A percentile compares a stretch with the other conserved stretches of the same genome.
phyloP scores from a whole-genome alignment of 164 flowering plant species.

The Macadamia tetraphylla region DNA sequence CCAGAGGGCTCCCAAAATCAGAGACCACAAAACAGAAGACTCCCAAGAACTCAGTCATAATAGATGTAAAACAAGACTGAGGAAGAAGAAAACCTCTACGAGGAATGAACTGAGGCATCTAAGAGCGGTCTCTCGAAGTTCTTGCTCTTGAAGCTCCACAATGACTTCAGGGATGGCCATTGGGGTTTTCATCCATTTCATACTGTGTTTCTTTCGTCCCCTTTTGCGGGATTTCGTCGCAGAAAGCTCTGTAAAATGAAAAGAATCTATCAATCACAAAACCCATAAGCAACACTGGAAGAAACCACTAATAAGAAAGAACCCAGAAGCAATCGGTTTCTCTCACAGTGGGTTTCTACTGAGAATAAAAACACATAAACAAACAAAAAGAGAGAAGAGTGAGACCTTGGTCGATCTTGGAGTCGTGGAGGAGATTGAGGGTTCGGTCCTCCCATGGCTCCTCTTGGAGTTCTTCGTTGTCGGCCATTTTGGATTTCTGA shows the following conservation, averaged over 20 bases:
- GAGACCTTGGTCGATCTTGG: slow-evolving; percentile 25
- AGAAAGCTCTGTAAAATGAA: slow-evolving; percentile 14
- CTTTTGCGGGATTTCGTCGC: slow-evolving; percentile 7
- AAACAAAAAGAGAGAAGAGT: background rate
- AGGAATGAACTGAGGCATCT: slow-evolving; percentile 34
- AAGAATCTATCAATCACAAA: background rate
- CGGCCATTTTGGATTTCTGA: slow-evolving; percentile 5
- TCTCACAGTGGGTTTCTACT: background rate
- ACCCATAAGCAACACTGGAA: background rate
- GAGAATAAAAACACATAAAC: background rate
- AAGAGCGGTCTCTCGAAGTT: slow-evolving; percentile 31
- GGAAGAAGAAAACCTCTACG: slow-evolving; percentile 25
- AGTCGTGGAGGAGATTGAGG: slow-evolving; percentile 22
- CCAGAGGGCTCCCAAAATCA: background rate
- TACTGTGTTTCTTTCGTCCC: slow-evolving; percentile 21
- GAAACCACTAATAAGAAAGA: no score
- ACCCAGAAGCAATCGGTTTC: no score
- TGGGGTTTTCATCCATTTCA: slow-evolving; percentile 27
- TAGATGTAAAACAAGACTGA: background rate
- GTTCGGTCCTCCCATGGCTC: slow-evolving; percentile 27
- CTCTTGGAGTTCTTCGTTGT: slow-evolving; percentile 14
- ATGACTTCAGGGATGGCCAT: slow-evolving; percentile 32
- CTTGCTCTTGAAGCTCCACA: slow-evolving; percentile 26
- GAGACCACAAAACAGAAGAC: background rate
- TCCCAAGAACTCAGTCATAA: background rate